Conservation (phyloP, 345 rosid genomes). For the Orychophragmus violaceus region DNA sequence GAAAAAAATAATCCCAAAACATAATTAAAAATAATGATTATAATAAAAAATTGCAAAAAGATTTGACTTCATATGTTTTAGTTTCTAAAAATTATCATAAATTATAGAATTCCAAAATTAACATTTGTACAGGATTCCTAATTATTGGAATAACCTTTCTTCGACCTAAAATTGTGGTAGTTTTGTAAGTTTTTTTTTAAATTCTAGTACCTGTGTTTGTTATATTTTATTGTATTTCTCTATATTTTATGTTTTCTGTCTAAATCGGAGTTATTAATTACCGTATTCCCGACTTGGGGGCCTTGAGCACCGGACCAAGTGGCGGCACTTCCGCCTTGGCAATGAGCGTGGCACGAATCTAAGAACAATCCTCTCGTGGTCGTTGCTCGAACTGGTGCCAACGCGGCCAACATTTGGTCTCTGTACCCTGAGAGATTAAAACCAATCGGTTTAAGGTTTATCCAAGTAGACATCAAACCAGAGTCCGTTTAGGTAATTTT, state of each 20-base stretch:
- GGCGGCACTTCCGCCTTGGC: slow-evolving; percentile 68
- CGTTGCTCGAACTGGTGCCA: slow-evolving; percentile 37
- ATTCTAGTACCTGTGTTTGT: background rate
- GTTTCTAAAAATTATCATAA: too few relatives aligned
- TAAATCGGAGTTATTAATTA: slow-evolving; percentile 1
- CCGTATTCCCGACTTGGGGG: slow-evolving; percentile 49
- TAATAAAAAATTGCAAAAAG: background rate
- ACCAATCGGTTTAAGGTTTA: background rate
- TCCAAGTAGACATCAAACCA: background rate
- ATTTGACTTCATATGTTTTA: background rate
- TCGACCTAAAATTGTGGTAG: too few relatives aligned
- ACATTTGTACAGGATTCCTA: too few relatives aligned
- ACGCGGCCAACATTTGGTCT: slow-evolving; percentile 50
- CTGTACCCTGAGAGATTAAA: slow-evolving; percentile 47
- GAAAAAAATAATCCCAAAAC: background rate
- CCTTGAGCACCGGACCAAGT: slow-evolving; percentile 60
- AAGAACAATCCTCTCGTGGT: slow-evolving; percentile 60
- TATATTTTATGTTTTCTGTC: background rate
- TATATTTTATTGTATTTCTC: background rate
- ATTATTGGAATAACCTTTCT: too few relatives aligned
- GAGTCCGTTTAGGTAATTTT: background rate
- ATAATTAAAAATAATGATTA: background rate
- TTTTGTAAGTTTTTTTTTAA: too few relatives aligned
- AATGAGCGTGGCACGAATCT: slow-evolving; percentile 80
- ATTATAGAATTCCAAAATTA: too few relatives aligned